These are phyloP conservation scores for Bipolaris cookei DNA, from an alignment of 2,329 filamentous ascomycete species.

Conservation along the genomic window DNA sequence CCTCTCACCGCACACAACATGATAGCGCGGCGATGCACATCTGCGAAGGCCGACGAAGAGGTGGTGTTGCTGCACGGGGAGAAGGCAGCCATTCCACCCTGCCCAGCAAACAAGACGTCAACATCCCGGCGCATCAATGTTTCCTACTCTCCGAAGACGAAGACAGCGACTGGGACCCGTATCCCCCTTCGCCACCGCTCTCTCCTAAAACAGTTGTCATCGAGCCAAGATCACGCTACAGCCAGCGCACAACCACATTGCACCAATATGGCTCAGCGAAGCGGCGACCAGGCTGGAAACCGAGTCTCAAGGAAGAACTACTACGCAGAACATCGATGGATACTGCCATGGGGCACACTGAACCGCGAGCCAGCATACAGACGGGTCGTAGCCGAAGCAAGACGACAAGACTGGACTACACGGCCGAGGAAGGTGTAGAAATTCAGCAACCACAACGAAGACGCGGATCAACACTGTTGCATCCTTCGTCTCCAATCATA, in stretches of 20 bases:
- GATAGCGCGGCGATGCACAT: conserved; percentile 7
- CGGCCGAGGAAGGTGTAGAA: background rate
- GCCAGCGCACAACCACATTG: conserved; percentile 9
- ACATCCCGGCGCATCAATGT: conserved; percentile 27
- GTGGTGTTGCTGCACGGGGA: conserved; percentile 36
- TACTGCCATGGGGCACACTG: conserved; percentile 17
- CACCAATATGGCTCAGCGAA: conserved; percentile 19
- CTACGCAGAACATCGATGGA: conserved; percentile 13
- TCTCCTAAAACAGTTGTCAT: conserved; percentile 25
- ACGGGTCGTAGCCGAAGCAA: no score
- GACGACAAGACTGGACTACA: background rate
- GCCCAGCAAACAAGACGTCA: conserved; percentile 11
- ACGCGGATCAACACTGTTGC: conserved; percentile 12
- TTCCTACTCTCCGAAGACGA: conserved; percentile 22
- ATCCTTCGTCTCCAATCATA: conserved; percentile 11
- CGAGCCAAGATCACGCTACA: conserved; percentile 8
- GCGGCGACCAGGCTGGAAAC: conserved; percentile 31
- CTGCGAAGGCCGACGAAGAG: conserved; percentile 28
- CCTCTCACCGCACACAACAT: background rate
- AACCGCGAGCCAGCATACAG: background rate
- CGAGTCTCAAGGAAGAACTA: conserved; percentile 35
- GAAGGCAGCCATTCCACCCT: conserved; percentile 19
- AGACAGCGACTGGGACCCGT: conserved; percentile 16
- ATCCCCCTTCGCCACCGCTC: conserved; percentile 11
- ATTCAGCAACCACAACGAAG: background rate